A percentile compares a stretch with the other conserved stretches of the same genome.
phyloP scores from a whole-genome alignment of 2,329 filamentous ascomycete species.

The Aureobasidium melanogenum region DNA sequence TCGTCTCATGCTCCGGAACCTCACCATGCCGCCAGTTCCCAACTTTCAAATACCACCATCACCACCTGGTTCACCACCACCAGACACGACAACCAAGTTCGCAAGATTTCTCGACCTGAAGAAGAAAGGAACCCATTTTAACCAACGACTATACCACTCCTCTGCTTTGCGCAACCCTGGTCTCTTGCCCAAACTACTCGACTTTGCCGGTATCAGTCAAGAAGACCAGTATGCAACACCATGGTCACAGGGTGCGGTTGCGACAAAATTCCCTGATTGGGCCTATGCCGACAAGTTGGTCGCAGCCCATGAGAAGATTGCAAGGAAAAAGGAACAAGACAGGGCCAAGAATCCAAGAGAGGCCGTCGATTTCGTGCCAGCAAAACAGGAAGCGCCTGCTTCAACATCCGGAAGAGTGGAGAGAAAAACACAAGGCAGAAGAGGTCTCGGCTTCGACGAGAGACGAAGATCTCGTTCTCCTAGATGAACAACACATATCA shows the following conservation, averaged over 20 bases:
- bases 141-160: slow-evolving; percentile 60
- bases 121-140: slow-evolving; percentile 68
- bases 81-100: slow-evolving; percentile 46
- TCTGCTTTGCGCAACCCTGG: slow-evolving; percentile 62
- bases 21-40: slow-evolving; percentile 64
- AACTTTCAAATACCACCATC: slow-evolving; percentile 68
- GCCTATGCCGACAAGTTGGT: slow-evolving; percentile 12
- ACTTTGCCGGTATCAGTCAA: slow-evolving; percentile 52
- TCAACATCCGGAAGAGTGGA: slow-evolving; percentile 4
- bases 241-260: slow-evolving; percentile 26
- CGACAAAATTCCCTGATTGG: slow-evolving; percentile 11
- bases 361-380: slow-evolving; percentile 7
- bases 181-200: slow-evolving; percentile 62
- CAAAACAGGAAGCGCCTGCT: neutral
- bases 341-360: slow-evolving; percentile 1
- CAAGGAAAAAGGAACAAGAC: slow-evolving; percentile 10
- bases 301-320: slow-evolving; percentile 8
- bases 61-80: slow-evolving; percentile 49
- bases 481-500: slow-evolving; percentile 5
- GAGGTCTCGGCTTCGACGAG: slow-evolving; percentile 12
- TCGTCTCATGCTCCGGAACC: slow-evolving; percentile 56
- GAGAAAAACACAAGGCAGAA: slow-evolving; percentile 4
- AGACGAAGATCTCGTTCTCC: slow-evolving; percentile 7
- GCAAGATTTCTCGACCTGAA: slow-evolving; percentile 69
- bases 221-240: slow-evolving; percentile 59